Evolutionary conservation across 108 stramenopile genomes (phyloP).

Genomic region (Aurantiochytrium sp.): DNA sequence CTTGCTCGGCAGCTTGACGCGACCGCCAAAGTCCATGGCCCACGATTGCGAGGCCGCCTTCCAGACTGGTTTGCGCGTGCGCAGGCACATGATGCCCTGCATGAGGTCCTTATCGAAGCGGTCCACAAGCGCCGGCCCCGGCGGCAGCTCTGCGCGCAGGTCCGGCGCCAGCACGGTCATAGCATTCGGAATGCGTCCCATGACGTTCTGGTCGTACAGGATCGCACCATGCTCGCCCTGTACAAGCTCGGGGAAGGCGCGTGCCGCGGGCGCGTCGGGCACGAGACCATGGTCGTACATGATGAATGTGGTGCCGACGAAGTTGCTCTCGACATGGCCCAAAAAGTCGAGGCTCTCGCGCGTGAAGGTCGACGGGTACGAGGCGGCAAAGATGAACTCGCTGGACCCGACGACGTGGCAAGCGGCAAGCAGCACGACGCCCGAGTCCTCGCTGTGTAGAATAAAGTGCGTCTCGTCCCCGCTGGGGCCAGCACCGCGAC

Average conservation of each 20-base stretch:
- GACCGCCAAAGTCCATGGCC: conserved; percentile 42
- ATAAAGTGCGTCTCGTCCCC: background rate
- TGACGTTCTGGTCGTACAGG: conserved; percentile 29
- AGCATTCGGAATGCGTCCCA: conserved; percentile 36
- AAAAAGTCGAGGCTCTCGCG: background rate
- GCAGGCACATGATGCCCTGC: background rate
- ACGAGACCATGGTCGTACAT: background rate
- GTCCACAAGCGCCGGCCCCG: background rate
- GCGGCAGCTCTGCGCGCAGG: background rate
- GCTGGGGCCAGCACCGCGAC: background rate
- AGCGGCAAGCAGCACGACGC: background rate
- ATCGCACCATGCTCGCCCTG: conserved; percentile 19
- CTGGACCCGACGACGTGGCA: background rate
- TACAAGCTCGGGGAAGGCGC: background rate
- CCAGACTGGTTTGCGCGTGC: conserved; percentile 29
- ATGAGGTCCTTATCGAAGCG: background rate
- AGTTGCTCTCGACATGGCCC: background rate
- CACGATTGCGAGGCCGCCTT: background rate
- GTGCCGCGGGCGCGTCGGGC: background rate
- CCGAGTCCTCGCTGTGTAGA: background rate
- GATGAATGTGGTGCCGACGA: background rate
- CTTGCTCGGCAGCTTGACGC: conserved; percentile 36
- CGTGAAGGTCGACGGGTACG: background rate
- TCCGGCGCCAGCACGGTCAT: conserved; percentile 33
- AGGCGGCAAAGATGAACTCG: background rate